These are phyloP conservation scores for Dorcoceras hygrometricum DNA, from an alignment of 257 asterid species.

Conservation along the genomic window DNA sequence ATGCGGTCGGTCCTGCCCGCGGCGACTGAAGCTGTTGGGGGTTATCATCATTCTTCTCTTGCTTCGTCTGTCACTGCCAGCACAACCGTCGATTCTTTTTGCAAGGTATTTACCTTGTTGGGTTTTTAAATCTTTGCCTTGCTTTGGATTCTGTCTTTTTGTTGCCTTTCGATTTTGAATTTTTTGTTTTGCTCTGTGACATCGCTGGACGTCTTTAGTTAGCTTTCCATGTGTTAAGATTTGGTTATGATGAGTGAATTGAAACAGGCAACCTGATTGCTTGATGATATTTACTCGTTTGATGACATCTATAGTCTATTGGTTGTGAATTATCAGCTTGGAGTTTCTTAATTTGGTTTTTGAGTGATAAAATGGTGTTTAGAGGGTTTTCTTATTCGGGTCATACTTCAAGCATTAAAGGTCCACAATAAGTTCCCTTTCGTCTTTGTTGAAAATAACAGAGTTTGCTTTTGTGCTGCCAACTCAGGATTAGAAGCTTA, in stretches of 20 bases:
- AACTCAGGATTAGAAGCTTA: background rate
- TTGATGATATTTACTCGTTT: background rate
- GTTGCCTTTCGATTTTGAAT: background rate
- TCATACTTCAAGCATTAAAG: background rate
- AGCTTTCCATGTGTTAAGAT: background rate
- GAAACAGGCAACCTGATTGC: background rate
- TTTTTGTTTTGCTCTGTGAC: background rate
- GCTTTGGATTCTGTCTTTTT: background rate
- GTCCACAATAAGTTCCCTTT: background rate
- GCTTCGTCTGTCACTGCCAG: slow-evolving; percentile 18
- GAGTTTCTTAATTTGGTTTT: background rate
- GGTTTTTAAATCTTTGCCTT: slow-evolving; percentile 18
- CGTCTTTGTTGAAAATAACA: no score
- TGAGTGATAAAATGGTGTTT: background rate
- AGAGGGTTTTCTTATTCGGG: background rate
- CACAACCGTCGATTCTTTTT: slow-evolving; percentile 37
- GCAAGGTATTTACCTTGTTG: slow-evolving; percentile 51
- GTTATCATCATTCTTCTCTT: slow-evolving; percentile 15
- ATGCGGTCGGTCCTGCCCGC: slow-evolving; percentile 35
- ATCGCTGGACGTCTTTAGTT: background rate
- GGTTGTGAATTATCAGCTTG: background rate
- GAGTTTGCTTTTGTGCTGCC: background rate
- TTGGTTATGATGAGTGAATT: slow-evolving; percentile 2
- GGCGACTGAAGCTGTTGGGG: slow-evolving; percentile 22
- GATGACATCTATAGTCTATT: background rate